A percentile compares a stretch with the other conserved stretches of the same genome.
phyloP scores from a whole-genome alignment of 2,329 filamentous ascomycete species.

The Clonostachys solani region DNA sequence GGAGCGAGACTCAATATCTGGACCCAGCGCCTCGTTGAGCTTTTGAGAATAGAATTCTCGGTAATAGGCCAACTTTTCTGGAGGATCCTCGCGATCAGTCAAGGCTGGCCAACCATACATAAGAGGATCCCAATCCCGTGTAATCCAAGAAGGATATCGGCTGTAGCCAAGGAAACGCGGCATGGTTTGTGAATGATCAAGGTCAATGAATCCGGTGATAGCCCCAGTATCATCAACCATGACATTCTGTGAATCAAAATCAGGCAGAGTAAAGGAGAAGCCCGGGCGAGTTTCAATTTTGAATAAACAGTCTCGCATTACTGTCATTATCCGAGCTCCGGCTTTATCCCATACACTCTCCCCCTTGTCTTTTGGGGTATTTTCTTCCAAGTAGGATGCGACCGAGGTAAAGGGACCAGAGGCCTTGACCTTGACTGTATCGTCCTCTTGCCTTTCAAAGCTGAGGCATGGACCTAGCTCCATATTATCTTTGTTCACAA shows the following conservation, averaged over 20 bases:
- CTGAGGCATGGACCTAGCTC: slow-evolving; percentile 3
- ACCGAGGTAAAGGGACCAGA: slow-evolving; percentile 5
- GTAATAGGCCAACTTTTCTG: slow-evolving; percentile 1
- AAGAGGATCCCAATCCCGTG: slow-evolving; percentile 9
- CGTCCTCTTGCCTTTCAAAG: slow-evolving; percentile 2
- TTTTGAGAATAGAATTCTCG: too few relatives aligned
- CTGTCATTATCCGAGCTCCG: not conserved
- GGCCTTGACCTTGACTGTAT: not conserved
- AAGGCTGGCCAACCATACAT: slow-evolving; percentile 7
- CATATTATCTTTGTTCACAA: not conserved
- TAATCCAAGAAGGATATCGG: slow-evolving; percentile 8
- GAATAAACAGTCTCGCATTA: not conserved
- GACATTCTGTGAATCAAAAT: slow-evolving; percentile 11
- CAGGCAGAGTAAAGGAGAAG: slow-evolving; percentile 9
- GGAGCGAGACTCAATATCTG: not conserved
- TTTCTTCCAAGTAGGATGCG: too few relatives aligned
- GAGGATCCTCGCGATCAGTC: slow-evolving; percentile 8
- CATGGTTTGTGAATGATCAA: slow-evolving; percentile 5
- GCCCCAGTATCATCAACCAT: slow-evolving; percentile 5
- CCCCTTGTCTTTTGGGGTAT: too few relatives aligned
- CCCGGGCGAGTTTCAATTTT: not conserved
- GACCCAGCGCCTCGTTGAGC: not conserved
- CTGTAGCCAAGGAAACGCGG: slow-evolving; percentile 4
- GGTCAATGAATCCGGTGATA: slow-evolving; percentile 7
- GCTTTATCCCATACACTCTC: too few relatives aligned